Percentiles rank a stretch among this genome's conserved stretches.
Conservation (phyloP, 208 protist genomes). For the Angomonas ambiguus region DNA sequence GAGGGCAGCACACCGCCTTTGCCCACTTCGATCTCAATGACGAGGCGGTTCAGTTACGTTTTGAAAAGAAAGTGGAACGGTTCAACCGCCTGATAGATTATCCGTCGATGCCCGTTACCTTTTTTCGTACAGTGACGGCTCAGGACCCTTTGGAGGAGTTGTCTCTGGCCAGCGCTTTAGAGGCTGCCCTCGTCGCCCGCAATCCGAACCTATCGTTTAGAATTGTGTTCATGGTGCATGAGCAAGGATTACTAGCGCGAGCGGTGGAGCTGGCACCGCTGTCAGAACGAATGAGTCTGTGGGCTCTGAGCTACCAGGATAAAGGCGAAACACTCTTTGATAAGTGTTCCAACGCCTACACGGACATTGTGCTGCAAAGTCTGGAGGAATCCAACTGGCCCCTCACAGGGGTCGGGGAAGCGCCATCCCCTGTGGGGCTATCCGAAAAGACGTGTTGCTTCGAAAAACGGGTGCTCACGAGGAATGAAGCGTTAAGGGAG, state of each 20-base stretch:
- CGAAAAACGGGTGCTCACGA: slow-evolving; percentile 9
- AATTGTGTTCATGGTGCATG: slow-evolving; percentile 63
- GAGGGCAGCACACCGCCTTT: slow-evolving; percentile 75
- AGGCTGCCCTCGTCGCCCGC: slow-evolving; percentile 29
- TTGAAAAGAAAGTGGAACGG: slow-evolving; percentile 46
- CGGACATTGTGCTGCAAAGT: slow-evolving; percentile 38
- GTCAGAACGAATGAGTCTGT: slow-evolving; percentile 45
- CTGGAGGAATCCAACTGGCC: slow-evolving; percentile 45
- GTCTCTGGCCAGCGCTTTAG: slow-evolving; percentile 25
- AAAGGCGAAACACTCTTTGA: slow-evolving; percentile 46
- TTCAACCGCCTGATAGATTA: slow-evolving; percentile 40
- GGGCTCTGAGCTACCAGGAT: slow-evolving; percentile 44
- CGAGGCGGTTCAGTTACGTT: slow-evolving; percentile 38
- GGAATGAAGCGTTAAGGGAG: slow-evolving; percentile 1
- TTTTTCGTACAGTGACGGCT: slow-evolving; percentile 71
- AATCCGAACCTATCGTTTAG: slow-evolving; percentile 48
- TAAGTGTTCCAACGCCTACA: slow-evolving; percentile 36
- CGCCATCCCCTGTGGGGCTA: slow-evolving; percentile 16
- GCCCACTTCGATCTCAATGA: slow-evolving; percentile 79
- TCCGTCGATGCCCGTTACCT: slow-evolving; percentile 36
- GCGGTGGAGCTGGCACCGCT: slow-evolving; percentile 45
- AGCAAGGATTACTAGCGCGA: slow-evolving; percentile 38
- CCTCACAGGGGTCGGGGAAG: background rate
- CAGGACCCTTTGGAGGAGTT: slow-evolving; percentile 55
- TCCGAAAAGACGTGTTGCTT: slow-evolving; percentile 19